These are phyloP conservation scores for Pseudogymnoascus sp. DNA, from an alignment of 2,329 filamentous ascomycete species.

Conservation along the genomic window DNA sequence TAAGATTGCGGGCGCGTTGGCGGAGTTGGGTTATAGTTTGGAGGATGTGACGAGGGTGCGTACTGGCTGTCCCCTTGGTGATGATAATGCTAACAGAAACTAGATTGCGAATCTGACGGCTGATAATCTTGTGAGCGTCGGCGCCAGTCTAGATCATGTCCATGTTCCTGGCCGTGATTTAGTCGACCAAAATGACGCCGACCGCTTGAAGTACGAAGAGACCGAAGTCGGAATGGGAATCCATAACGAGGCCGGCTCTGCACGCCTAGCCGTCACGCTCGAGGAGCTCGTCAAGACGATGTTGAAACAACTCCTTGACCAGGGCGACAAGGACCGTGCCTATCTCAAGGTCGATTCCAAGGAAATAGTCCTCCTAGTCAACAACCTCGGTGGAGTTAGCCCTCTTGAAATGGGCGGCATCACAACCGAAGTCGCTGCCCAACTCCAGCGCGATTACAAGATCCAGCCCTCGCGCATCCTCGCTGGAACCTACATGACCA, in stretches of 20 bases:
- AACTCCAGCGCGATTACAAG: slow-evolving; percentile 48
- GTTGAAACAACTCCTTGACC: slow-evolving; percentile 56
- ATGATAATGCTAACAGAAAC: neutral
- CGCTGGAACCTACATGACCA: slow-evolving; percentile 63
- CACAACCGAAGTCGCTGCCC: slow-evolving; percentile 55
- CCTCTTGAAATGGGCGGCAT: slow-evolving; percentile 60
- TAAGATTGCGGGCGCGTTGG: slow-evolving; percentile 80
- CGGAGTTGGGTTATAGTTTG: slow-evolving; percentile 59
- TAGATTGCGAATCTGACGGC: slow-evolving; percentile 55
- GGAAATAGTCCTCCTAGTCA: slow-evolving; percentile 56
- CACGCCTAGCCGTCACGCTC: slow-evolving; percentile 40
- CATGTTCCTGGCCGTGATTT: slow-evolving; percentile 73
- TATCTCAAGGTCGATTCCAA: slow-evolving; percentile 53
- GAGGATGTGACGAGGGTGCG: slow-evolving; percentile 60
- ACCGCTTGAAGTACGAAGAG: slow-evolving; percentile 46
- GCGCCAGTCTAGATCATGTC: slow-evolving; percentile 81
- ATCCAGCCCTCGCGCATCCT: slow-evolving; percentile 55
- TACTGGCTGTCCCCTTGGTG: neutral
- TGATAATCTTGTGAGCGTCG: slow-evolving; percentile 74
- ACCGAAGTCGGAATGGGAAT: slow-evolving; percentile 67
- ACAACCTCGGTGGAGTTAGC: slow-evolving; percentile 63
- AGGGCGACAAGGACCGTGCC: slow-evolving; percentile 53
- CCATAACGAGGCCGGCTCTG: slow-evolving; percentile 55
- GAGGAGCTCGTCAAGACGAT: slow-evolving; percentile 49
- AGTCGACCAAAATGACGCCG: slow-evolving; percentile 45